Evolutionary conservation across 2,329 filamentous ascomycete species (phyloP).

Genomic region (Emmonsiellopsis sp.): DNA sequence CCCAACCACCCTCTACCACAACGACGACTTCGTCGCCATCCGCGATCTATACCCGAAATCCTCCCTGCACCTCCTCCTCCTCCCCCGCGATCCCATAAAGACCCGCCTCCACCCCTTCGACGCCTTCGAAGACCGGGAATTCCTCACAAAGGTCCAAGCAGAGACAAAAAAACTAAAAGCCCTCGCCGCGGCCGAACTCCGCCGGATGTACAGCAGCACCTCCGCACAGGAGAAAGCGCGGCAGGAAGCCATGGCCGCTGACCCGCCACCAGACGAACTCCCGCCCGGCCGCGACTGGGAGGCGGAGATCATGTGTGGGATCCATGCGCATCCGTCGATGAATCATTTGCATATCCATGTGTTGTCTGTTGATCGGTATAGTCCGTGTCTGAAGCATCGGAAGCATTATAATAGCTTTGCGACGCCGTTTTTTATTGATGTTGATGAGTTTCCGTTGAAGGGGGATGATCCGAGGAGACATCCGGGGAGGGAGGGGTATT

Average conservation of each 20-base stretch:
- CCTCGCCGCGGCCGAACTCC: constrained; percentile 66
- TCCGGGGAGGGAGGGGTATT: constrained; percentile 47
- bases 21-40: constrained; percentile 64
- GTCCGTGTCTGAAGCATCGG: constrained; percentile 60
- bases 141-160: constrained; percentile 53
- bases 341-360: constrained; percentile 85
- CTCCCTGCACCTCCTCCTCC: constrained; percentile 74
- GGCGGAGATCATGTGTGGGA: constrained; percentile 62
- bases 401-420: constrained; percentile 92
- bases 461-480: constrained; percentile 54
- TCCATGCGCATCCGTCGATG: constrained; percentile 88
- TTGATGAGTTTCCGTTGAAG: constrained; percentile 71
- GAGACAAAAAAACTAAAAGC: constrained; percentile 53
- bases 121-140: constrained; percentile 60
- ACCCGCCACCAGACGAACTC: constrained; percentile 40
- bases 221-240: constrained; percentile 56
- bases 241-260: constrained; percentile 54
- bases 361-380: constrained; percentile 68
- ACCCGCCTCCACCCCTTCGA: constrained; percentile 63
- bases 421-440: constrained; percentile 69
- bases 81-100: constrained; percentile 59
- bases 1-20: constrained; percentile 54
- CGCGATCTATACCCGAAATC: constrained; percentile 81
- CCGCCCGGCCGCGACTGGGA: constrained; percentile 71
- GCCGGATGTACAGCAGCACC: constrained; percentile 53